phyloP scores from a whole-genome alignment of 2,329 filamentous ascomycete genomes.

The Hansfordia pulvinata region DNA sequence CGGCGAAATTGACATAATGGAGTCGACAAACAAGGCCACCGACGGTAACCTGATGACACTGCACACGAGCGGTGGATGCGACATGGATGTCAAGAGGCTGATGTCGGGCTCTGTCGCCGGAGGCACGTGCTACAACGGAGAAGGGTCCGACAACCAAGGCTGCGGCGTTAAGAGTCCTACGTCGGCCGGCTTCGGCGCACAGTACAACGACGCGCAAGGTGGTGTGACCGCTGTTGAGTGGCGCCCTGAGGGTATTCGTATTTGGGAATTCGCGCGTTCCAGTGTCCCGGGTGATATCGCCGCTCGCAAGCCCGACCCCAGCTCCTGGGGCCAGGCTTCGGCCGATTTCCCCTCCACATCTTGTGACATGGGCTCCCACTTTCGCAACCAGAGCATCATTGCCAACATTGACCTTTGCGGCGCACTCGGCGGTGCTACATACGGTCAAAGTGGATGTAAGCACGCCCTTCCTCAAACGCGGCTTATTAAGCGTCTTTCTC shows the following conservation, averaged over 20 bases:
- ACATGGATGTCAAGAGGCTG: conserved; percentile 38
- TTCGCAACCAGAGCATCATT: conserved; percentile 52
- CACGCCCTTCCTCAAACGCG: conserved; percentile 5
- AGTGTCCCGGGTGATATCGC: conserved; percentile 38
- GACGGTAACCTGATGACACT: conserved; percentile 46
- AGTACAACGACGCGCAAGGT: conserved; percentile 39
- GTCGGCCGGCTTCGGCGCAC: conserved; percentile 33
- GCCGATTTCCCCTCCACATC: conserved; percentile 53
- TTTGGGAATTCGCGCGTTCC: conserved; percentile 43
- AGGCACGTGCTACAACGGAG: conserved; percentile 34
- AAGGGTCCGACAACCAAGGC: conserved; percentile 39
- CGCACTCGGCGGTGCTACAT: conserved; percentile 32
- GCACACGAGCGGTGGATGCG: conserved; percentile 39
- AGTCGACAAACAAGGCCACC: conserved; percentile 38
- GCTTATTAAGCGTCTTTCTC: conserved; percentile 9
- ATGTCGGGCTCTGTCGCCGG: conserved; percentile 30
- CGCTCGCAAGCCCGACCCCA: conserved; percentile 39
- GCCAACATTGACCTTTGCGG: conserved; percentile 55
- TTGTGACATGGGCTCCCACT: conserved; percentile 45
- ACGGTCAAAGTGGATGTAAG: conserved; percentile 29
- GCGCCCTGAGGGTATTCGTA: conserved; percentile 43
- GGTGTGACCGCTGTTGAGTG: conserved; percentile 50
- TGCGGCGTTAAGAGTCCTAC: conserved; percentile 34
- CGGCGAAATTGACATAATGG: conserved; percentile 53
- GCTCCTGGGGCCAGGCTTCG: conserved; percentile 44